These are phyloP conservation scores for Daldinia vernicosa DNA, from an alignment of 495 filamentous ascomycete genomes.

Conservation along the genomic window DNA sequence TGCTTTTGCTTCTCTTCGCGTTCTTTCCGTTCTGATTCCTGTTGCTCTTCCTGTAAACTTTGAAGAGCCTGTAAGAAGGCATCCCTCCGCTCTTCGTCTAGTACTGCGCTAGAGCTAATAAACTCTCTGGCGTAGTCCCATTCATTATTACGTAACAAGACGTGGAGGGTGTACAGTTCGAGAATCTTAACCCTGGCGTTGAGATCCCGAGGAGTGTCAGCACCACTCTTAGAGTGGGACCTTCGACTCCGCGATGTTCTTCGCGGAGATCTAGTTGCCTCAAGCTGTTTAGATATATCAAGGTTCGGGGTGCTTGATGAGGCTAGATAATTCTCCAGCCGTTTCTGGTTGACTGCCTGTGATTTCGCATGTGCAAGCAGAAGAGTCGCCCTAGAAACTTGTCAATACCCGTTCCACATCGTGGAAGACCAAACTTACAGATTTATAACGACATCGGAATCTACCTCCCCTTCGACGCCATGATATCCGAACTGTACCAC, in stretches of 20 bases:
- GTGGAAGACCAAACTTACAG: slow-evolving; percentile 64
- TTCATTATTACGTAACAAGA: slow-evolving; percentile 87
- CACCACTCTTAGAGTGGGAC: slow-evolving; percentile 60
- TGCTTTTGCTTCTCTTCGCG: slow-evolving; percentile 70
- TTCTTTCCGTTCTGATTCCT: slow-evolving; percentile 68
- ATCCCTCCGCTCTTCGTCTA: slow-evolving; percentile 92
- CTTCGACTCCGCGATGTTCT: slow-evolving; percentile 37
- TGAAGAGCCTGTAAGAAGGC: slow-evolving; percentile 80
- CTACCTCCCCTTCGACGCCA: slow-evolving; percentile 86
- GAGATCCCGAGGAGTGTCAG: slow-evolving; percentile 80
- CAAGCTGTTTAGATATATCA: slow-evolving; percentile 69
- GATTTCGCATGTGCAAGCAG: slow-evolving; percentile 85
- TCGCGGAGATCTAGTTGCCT: slow-evolving; percentile 42
- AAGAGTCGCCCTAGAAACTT: slow-evolving; percentile 72
- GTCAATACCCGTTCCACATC: slow-evolving; percentile 16
- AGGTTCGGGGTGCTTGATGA: slow-evolving; percentile 74
- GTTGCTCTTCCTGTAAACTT: slow-evolving; percentile 75
- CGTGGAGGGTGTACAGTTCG: slow-evolving; percentile 92
- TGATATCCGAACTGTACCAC: slow-evolving; percentile 86
- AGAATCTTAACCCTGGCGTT: slow-evolving; percentile 83
- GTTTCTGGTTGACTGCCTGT: slow-evolving; percentile 83
- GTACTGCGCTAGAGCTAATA: slow-evolving; percentile 79
- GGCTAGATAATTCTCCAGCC: slow-evolving; percentile 90
- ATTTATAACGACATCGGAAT: slow-evolving; percentile 93
- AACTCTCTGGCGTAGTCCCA: slow-evolving; percentile 96